A percentile compares a stretch with the other conserved stretches of the same genome.
phyloP scores from a whole-genome alignment of 2,329 filamentous ascomycete genomes.

The Niveomyces coronatus region DNA sequence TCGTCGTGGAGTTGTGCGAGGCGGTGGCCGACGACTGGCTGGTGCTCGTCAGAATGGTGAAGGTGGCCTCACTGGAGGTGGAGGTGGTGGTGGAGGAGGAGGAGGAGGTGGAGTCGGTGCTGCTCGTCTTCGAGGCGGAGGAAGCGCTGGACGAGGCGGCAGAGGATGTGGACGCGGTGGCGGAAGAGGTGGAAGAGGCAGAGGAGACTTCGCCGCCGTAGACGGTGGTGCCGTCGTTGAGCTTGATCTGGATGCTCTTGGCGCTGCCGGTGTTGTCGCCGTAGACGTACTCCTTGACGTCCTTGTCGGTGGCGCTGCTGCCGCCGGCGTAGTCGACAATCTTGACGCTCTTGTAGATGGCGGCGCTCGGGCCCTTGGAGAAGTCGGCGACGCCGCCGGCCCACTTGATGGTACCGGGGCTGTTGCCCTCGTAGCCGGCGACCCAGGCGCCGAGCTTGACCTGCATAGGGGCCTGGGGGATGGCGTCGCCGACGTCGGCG shows the following conservation, averaged over 20 bases:
- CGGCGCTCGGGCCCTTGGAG: conserved; percentile 39
- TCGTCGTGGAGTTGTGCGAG: conserved; percentile 8
- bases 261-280: conserved; percentile 38
- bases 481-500: conserved; percentile 40
- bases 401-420: conserved; percentile 62
- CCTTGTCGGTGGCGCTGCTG: conserved; percentile 24
- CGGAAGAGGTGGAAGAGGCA: neutral
- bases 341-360: conserved; percentile 46
- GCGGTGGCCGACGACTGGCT: conserved; percentile 10
- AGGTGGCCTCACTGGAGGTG: conserved; percentile 16
- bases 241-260: conserved; percentile 39
- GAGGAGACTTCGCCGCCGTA: conserved; percentile 22
- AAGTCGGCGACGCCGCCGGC: conserved; percentile 55
- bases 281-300: conserved; percentile 43
- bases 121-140: neutral
- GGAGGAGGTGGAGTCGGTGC: neutral
- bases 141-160: neutral
- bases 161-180: neutral
- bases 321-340: conserved; percentile 46
- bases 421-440: conserved; percentile 45
- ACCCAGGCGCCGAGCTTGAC: conserved; percentile 62
- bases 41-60: conserved; percentile 13
- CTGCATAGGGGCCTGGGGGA: conserved; percentile 66
- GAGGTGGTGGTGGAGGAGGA: conserved; percentile 13
- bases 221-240: conserved; percentile 13